Conservation (phyloP, 495 filamentous ascomycete genomes). For the Penicillium odoratum region DNA sequence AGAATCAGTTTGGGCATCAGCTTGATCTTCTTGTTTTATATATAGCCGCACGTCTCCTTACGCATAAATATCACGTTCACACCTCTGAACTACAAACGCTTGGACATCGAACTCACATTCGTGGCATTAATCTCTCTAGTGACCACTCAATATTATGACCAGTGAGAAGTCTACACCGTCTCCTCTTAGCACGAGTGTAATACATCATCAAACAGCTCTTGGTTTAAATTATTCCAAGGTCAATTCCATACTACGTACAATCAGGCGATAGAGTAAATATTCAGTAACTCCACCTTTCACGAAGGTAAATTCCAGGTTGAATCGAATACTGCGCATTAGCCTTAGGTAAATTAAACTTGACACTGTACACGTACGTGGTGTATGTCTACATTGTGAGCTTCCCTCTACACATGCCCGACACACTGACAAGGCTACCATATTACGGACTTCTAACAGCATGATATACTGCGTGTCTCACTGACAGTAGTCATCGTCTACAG, state of each 20-base stretch:
- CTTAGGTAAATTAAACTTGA: not conserved
- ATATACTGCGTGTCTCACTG: not conserved
- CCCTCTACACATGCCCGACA: not conserved
- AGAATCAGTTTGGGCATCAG: not conserved
- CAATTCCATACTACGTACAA: not conserved
- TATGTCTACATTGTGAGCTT: not conserved
- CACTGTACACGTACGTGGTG: not conserved
- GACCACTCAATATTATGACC: not conserved
- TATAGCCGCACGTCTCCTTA: not conserved
- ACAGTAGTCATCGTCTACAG: constrained; percentile 2
- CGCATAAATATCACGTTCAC: not conserved
- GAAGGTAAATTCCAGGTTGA: too few relatives aligned
- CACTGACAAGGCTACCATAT: not conserved
- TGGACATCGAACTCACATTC: not conserved
- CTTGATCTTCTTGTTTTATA: not conserved
- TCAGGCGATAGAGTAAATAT: not conserved
- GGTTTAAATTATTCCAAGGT: not conserved
- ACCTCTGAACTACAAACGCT: constrained; percentile 1
- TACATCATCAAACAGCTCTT: not conserved
- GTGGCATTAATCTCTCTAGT: not conserved
- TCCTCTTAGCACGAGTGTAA: not conserved
- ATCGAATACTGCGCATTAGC: not conserved
- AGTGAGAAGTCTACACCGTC: not conserved
- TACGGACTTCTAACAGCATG: constrained; percentile 1
- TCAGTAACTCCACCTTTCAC: not conserved